Base-by-base conservation (phyloP, 2,329 filamentous ascomycete genomes). In the Alternaria arborescens region DNA sequence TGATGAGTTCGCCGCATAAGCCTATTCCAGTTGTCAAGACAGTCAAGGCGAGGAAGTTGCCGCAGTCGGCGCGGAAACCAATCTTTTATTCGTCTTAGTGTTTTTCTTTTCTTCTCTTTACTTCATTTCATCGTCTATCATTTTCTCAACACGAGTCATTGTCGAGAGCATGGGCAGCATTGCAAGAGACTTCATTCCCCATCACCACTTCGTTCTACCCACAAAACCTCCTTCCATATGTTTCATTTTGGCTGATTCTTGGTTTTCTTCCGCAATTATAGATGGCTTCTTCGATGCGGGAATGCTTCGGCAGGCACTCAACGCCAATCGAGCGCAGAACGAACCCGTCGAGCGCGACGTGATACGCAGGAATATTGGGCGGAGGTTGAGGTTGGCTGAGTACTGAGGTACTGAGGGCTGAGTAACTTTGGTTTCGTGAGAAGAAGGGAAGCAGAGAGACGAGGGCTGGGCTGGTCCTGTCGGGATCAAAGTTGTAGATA, bases 221-320 rank as follows among this genome's bases (percentile, higher is more conserved):
- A 30, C 12, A 32, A 22, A 43, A 8, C 5, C 24, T 41, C 28
- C 42, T n/a, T 46, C 5, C 11, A 24, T 44, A 6, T 26, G 20
- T 47, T 42, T 57, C 50, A 48, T 48, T 48, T 32, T 34, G 20
- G 28, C 69, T 75, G 64, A 70, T 80, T 78, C 71, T 78, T 60
- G 52, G 50, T 63, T 65, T 67, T 64, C 62, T 63, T 65, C 22
- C 12, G 14, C 57, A 55, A 59, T 5, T 50, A 55, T 75, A 97
- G 94, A 97, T 83, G 94, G 94, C 32, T 97, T 98, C 84, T 98
- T 98, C 80, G 94, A 98, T 77, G 93, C 94, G 0, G 94, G 94
- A 14, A 97, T 97, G 93, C 86, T 97, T 5, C 84, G 95, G 24
- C 92, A 96, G 77, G 93, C 93, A 1, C 87, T 97, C 59, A 94